These are phyloP conservation scores for Solanum chacoense DNA, from an alignment of 305 asterid species.

Conservation along the genomic window DNA sequence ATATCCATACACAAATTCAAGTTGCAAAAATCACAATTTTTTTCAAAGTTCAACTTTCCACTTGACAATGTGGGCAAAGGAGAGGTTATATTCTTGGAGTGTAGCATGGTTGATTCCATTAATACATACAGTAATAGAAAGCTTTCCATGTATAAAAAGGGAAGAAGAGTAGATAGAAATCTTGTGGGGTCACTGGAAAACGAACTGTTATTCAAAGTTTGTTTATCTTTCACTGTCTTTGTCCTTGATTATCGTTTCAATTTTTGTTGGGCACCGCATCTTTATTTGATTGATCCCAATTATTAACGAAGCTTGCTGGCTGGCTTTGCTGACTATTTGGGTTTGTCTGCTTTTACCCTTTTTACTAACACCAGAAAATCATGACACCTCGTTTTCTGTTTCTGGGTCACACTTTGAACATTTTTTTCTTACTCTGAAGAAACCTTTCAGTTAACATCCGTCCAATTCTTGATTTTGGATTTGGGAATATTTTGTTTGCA, in stretches of 20 bases:
- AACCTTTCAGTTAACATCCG: not conserved
- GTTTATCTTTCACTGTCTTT: not conserved
- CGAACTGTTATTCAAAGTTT: not conserved
- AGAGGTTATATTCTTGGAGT: not conserved
- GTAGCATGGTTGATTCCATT: not conserved
- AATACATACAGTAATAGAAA: not conserved
- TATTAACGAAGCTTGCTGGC: not conserved
- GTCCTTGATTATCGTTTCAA: not conserved
- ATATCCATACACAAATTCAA: not conserved
- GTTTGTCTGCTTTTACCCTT: not conserved
- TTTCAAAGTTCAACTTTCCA: not conserved
- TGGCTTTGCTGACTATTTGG: not conserved
- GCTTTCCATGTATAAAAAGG: not conserved
- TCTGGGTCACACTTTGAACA: not conserved
- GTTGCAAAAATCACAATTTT: not conserved
- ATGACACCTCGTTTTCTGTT: constrained; percentile 1
- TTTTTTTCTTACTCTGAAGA: not conserved
- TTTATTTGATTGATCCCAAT: not conserved
- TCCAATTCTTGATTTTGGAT: constrained; percentile 2
- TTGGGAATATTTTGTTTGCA: not conserved
- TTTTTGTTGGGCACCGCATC: not conserved
- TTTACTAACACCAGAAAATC: not conserved
- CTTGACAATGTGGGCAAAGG: not conserved
- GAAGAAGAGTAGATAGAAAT: not conserved
- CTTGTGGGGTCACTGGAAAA: not conserved